Percentiles rank a stretch among this genome's conserved stretches.
phyloP scores from a whole-genome alignment of 495 filamentous ascomycete species.

The Viridothelium virens region DNA sequence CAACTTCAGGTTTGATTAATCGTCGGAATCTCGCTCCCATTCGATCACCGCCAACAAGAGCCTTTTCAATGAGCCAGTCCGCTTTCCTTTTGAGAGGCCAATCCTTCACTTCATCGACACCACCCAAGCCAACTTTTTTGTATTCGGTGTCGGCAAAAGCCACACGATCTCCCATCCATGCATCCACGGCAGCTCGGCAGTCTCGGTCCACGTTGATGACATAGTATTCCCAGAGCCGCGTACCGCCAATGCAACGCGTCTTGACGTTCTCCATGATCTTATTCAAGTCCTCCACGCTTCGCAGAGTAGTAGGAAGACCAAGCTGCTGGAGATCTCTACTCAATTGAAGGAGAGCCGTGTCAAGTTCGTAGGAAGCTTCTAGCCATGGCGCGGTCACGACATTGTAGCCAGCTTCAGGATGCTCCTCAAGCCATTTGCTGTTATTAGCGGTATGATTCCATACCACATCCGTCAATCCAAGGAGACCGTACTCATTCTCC shows the following conservation, averaged over 20 bases:
- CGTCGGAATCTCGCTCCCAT: constrained; percentile 74
- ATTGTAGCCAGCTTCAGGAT: constrained; percentile 96
- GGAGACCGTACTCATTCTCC: constrained; percentile 73
- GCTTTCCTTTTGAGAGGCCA: constrained; percentile 55
- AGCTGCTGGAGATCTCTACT: constrained; percentile 57
- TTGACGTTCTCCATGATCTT: constrained; percentile 80
- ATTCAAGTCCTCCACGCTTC: constrained; percentile 63
- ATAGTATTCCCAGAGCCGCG: constrained; percentile 91
- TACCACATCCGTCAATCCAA: constrained; percentile 92
- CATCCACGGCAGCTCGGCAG: constrained; percentile 55
- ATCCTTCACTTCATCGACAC: constrained; percentile 48
- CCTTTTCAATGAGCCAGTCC: constrained; percentile 52
- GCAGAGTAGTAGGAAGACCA: constrained; percentile 66
- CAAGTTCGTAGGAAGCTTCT: constrained; percentile 76
- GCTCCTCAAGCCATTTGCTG: constrained; percentile 85
- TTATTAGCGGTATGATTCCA: constrained; percentile 98
- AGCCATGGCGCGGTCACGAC: constrained; percentile 89
- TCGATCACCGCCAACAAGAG: constrained; percentile 57
- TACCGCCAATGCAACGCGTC: constrained; percentile 61
- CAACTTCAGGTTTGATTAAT: constrained; percentile 55
- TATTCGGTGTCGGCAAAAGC: constrained; percentile 38
- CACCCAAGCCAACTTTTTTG: constrained; percentile 6
- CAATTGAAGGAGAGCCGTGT: constrained; percentile 74
- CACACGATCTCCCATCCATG: constrained; percentile 57
- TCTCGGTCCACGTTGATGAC: constrained; percentile 71